Evolutionary conservation across 2,329 filamentous ascomycete species (phyloP).

Genomic region (Venturia pyrina): DNA sequence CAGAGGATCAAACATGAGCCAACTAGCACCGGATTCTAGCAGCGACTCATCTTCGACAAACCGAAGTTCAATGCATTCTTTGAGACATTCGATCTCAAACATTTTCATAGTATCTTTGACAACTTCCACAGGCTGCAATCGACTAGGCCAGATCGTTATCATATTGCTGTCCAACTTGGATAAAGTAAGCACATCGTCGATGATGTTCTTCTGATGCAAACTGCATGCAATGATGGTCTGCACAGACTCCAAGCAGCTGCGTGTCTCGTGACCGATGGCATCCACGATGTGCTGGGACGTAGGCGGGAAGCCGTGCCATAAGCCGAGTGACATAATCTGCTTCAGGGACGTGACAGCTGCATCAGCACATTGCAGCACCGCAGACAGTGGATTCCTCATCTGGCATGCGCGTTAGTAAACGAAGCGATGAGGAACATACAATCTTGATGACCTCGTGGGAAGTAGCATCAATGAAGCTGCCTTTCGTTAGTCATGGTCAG

Average conservation of each 20-base stretch:
- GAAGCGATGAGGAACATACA: background rate
- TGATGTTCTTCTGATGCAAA: constrained; percentile 36
- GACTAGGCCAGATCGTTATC: background rate
- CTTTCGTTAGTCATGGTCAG: background rate
- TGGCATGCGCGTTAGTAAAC: constrained; percentile 9
- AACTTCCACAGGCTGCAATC: background rate
- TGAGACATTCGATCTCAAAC: constrained; percentile 8
- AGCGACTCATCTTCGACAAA: constrained; percentile 9
- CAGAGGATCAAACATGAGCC: constrained; percentile 10
- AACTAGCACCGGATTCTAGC: background rate
- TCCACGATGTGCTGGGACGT: background rate
- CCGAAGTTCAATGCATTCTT: background rate
- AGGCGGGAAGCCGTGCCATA: constrained; percentile 1
- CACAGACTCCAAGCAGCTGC: constrained; percentile 23
- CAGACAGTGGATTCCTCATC: constrained; percentile 15
- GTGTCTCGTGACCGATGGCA: constrained; percentile 12
- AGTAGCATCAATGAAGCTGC: constrained; percentile 18
- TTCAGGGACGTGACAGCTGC: background rate
- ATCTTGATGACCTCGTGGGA: background rate
- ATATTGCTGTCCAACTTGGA: constrained; percentile 12
- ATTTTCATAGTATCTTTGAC: constrained; percentile 5
- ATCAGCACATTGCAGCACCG: constrained; percentile 11
- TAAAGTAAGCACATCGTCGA: constrained; percentile 16
- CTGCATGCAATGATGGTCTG: constrained; percentile 34
- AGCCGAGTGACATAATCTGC: background rate